Evolutionary conservation across 2,329 filamentous ascomycete species (phyloP), one percentile per base, ranked within the genome.

Genomic region (Ramularia endophylla): DNA sequence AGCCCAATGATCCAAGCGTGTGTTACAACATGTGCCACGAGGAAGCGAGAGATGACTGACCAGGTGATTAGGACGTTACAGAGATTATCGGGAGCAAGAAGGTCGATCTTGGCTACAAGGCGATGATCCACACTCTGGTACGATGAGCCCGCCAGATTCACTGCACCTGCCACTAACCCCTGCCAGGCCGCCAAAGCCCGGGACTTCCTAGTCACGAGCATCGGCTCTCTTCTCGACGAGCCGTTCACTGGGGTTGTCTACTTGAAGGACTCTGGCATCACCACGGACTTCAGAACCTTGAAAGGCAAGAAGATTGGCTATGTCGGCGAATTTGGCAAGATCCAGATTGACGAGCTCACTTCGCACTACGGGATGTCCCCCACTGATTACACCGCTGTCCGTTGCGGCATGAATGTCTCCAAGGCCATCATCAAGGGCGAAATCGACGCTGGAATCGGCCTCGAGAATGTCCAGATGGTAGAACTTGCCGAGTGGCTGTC

Each of bases 381-480:
- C 0, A 65, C 70, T 5, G 83, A 87, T 67, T 87, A 88, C 71
- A 85, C 80, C 1, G 83, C 83, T 27, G 74, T 88, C 6, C 81
- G 84, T 43, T 87, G 83, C 60, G 85, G 84, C 48, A 88, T 87
- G 84, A 87, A 88, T 62, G 81, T 88, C 36, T 80, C 79, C 62
- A 82, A 83, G 61, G 83, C 83, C 54, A 85, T 87, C 64, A 85
- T 83, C 62, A 71, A 75, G 44, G 82, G 83, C 52, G 73, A 74
- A 28, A 85, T 87, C 52, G 81, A 87, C 58, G 84, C 84, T 13
- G 84, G 84, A 27, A 79, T 86, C 56, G 84, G 84, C 13, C 77
- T 88, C 4, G 84, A 87, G 64, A 88, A 88, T 57, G 83, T 87
- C 5, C 84, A 88, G 64, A 87, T 87, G 83, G 84, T 87, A 31